A percentile compares a stretch with the other conserved stretches of the same genome.
Evolutionary conservation across 2,329 filamentous ascomycete species (phyloP).

Genomic region (Exophiala calicioides): DNA sequence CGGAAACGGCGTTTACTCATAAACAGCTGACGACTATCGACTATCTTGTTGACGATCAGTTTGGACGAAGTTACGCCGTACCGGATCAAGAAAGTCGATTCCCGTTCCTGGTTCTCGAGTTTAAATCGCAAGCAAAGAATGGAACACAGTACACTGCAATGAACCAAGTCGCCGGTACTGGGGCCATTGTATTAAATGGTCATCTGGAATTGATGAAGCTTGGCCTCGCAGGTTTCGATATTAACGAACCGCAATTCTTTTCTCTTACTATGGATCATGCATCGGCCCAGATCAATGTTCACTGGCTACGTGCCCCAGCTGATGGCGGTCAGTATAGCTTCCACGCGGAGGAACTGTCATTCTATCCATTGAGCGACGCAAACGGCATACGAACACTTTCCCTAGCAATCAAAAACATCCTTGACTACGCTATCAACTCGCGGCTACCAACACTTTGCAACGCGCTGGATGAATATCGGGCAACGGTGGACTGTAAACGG

Average conservation of each 20-base stretch:
- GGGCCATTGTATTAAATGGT: conserved; percentile 19
- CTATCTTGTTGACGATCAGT: conserved; percentile 18
- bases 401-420: conserved; percentile 27
- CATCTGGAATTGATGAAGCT: conserved; percentile 21
- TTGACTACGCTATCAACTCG: conserved; percentile 15
- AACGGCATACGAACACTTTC: conserved; percentile 21
- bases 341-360: conserved; percentile 13
- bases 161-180: conserved; percentile 22
- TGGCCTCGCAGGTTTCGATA: conserved; percentile 15
- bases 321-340: conserved; percentile 22
- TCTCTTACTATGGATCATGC: conserved; percentile 21
- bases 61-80: conserved; percentile 17
- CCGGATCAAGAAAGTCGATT: conserved; percentile 18
- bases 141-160: conserved; percentile 21
- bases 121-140: conserved; percentile 21
- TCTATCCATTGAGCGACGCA: conserved; percentile 12
- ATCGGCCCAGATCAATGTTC: conserved; percentile 15
- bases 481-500: conserved; percentile 6
- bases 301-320: conserved; percentile 17
- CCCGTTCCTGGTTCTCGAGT: conserved; percentile 21
- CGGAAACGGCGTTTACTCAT: too few species aligned
- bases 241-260: conserved; percentile 21
- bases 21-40: too few species aligned
- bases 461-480: conserved; percentile 4
- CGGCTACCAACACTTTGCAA: conserved; percentile 18